Evolutionary conservation across 768 basidiomycete species (phyloP).

Genomic region (Lactifluus hygrophoroides): DNA sequence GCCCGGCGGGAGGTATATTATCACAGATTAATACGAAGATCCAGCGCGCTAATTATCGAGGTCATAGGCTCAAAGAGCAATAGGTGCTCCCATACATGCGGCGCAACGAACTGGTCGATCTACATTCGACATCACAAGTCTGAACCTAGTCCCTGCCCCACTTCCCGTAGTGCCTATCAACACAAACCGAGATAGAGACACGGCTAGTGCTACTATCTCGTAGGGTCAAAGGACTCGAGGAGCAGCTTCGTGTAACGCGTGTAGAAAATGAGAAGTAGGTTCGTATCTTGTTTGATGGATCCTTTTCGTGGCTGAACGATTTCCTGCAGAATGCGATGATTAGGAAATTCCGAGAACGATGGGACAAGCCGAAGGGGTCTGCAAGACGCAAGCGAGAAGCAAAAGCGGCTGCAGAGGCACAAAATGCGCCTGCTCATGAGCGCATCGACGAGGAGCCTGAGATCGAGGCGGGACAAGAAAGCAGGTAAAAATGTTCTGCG

Average conservation of each 20-base stretch:
- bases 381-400: too few species aligned
- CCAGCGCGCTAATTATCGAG: neutral
- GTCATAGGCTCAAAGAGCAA: constrained; percentile 65
- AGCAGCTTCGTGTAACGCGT: too few species aligned
- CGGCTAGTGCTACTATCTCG: too few species aligned
- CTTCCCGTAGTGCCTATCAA: constrained; percentile 43
- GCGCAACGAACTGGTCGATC: constrained; percentile 37
- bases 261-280: too few species aligned
- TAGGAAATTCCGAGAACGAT: constrained; percentile 72
- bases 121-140: too few species aligned
- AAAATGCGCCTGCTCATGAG: constrained; percentile 43
- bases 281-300: constrained; percentile 22
- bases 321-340: constrained; percentile 67
- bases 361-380: constrained; percentile 86
- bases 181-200: too few species aligned
- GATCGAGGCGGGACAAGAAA: constrained; percentile 50
- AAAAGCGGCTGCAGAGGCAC: constrained; percentile 46
- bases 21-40: neutral
- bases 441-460: constrained; percentile 63
- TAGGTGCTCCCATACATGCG: constrained; percentile 55
- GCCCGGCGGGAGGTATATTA: constrained; percentile 51
- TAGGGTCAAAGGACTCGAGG: too few species aligned
- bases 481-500: neutral
- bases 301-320: constrained; percentile 13
- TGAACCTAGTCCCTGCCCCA: constrained; percentile 46